Percentiles rank a stretch among this genome's conserved stretches.
Evolutionary conservation across 306 rosid genomes (phyloP).

Genomic region (Acacia confusa): DNA sequence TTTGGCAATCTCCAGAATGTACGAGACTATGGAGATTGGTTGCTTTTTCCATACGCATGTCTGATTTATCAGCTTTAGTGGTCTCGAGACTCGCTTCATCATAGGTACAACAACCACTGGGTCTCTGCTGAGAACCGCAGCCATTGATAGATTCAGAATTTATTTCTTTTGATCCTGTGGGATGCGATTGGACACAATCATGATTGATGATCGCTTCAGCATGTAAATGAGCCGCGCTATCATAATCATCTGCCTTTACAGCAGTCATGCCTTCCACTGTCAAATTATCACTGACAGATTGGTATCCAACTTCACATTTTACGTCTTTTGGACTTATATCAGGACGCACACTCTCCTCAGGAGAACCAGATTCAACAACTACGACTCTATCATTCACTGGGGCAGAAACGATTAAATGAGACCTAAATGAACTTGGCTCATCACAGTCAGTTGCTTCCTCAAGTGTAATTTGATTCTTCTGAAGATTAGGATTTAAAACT

Average conservation of each 20-base stretch:
- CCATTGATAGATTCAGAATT: slow-evolving; percentile 20
- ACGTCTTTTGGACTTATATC: slow-evolving; percentile 19
- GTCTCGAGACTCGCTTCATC: slow-evolving; percentile 37
- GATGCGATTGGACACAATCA: slow-evolving; percentile 28
- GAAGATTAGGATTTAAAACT: slow-evolving; percentile 33
- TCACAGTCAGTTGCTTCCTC: slow-evolving; percentile 24
- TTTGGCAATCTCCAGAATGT: slow-evolving; percentile 38
- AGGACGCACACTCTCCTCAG: slow-evolving; percentile 8
- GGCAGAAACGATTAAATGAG: slow-evolving; percentile 25
- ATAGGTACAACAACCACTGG: slow-evolving; percentile 28
- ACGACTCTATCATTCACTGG: slow-evolving; percentile 36
- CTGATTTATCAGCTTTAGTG: slow-evolving; percentile 23
- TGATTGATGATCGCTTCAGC: slow-evolving; percentile 27
- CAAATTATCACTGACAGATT: slow-evolving; percentile 28
- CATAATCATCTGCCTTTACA: slow-evolving; percentile 1
- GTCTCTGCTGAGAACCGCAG: slow-evolving; percentile 25
- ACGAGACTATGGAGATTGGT: slow-evolving; percentile 15
- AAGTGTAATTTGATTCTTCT: neutral
- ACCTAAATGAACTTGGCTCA: slow-evolving; percentile 19
- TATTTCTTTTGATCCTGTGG: slow-evolving; percentile 19
- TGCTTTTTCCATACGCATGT: slow-evolving; percentile 16
- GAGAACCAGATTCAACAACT: slow-evolving; percentile 34
- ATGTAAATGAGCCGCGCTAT: neutral
- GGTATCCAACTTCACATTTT: slow-evolving; percentile 30
- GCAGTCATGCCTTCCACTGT: slow-evolving; percentile 34